phyloP scores from a whole-genome alignment of 768 basidiomycete species.

The Phlegmacium glaucopus region DNA sequence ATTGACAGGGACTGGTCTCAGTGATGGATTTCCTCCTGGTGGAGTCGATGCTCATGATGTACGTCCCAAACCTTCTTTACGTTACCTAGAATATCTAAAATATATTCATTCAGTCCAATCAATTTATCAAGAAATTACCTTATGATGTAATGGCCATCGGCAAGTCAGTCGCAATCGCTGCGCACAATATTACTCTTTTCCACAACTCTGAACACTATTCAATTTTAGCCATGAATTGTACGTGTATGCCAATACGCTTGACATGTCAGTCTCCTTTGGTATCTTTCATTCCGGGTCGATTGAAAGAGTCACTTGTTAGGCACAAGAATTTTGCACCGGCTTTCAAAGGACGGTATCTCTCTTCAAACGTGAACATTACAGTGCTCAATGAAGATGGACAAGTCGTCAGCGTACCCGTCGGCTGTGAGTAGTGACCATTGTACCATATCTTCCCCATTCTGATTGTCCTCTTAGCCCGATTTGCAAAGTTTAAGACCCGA shows the following conservation, averaged over 20 bases:
- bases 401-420: conserved; percentile 34
- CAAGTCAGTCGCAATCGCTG: conserved; percentile 47
- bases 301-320: conserved; percentile 27
- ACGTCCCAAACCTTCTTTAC: conserved; percentile 7
- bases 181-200: not conserved
- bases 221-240: conserved; percentile 75
- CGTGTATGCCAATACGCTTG: conserved; percentile 59
- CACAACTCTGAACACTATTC: not conserved
- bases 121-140: conserved; percentile 67
- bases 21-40: conserved; percentile 70
- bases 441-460: not conserved
- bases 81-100: not conserved
- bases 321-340: conserved; percentile 64
- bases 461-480: conserved; percentile 42
- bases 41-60: conserved; percentile 74
- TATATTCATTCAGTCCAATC: conserved; percentile 50
- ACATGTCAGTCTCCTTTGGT: conserved; percentile 44
- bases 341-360: conserved; percentile 70
- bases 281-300: not conserved
- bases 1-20: conserved; percentile 63
- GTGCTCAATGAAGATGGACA: conserved; percentile 40
- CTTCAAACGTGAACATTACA: conserved; percentile 87
- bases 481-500: conserved; percentile 67
- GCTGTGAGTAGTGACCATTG: conserved; percentile 23
- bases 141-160: conserved; percentile 86